phyloP scores from a whole-genome alignment of 768 basidiomycete genomes.

The Leccinum fibrillosum region DNA sequence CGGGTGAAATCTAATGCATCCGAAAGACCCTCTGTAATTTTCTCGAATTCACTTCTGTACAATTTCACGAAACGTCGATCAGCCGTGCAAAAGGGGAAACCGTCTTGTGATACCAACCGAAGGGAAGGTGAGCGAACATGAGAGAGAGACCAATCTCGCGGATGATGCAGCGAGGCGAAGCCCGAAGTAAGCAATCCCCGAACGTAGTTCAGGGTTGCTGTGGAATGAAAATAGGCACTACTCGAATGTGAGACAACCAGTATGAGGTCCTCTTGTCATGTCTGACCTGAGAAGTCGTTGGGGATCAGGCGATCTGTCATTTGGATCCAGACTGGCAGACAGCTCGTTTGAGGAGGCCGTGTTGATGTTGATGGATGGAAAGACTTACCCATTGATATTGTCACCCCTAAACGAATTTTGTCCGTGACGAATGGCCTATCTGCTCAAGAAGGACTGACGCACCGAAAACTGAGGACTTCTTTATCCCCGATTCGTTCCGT shows the following conservation, averaged over 20 bases:
- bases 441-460: constrained; percentile 17
- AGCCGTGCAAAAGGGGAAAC: constrained; percentile 5
- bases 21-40: constrained; percentile 76
- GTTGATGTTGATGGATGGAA: neutral
- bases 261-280: neutral
- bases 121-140: constrained; percentile 87
- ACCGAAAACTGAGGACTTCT: constrained; percentile 87
- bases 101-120: constrained; percentile 40
- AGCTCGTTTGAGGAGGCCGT: neutral
- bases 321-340: constrained; percentile 48
- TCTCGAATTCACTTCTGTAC: constrained; percentile 74
- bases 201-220: constrained; percentile 90
- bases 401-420: constrained; percentile 63
- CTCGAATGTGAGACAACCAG: constrained; percentile 6
- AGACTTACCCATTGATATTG: constrained; percentile 84
- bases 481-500: constrained; percentile 75
- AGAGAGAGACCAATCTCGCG: constrained; percentile 85
- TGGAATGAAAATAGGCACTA: constrained; percentile 95
- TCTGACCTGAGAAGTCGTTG: constrained; percentile 74
- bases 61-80: constrained; percentile 10
- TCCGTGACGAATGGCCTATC: neutral
- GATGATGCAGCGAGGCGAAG: constrained; percentile 90
- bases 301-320: constrained; percentile 87
- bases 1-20: constrained; percentile 93
- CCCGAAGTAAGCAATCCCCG: constrained; percentile 86